A percentile compares a stretch with the other conserved stretches of the same genome.
Evolutionary conservation across 768 basidiomycete genomes (phyloP).

Genomic region (Lentinus brumalis): DNA sequence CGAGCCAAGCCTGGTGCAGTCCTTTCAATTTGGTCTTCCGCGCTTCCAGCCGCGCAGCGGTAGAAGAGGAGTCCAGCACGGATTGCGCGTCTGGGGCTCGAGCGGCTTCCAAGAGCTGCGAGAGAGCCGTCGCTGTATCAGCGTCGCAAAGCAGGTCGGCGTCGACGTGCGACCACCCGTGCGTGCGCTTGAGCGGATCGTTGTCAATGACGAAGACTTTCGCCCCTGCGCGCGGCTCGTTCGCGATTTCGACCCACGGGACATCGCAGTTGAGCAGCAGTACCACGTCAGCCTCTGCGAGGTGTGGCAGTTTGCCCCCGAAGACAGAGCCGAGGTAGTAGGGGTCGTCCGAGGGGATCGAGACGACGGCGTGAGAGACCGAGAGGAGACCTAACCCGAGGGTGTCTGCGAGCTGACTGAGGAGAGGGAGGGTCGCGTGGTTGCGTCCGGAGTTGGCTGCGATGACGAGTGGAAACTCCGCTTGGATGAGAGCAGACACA

Average conservation of each 20-base stretch:
- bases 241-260: constrained; percentile 60
- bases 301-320: constrained; percentile 45
- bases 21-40: constrained; percentile 6
- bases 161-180: constrained; percentile 53
- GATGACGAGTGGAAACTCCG: constrained; percentile 62
- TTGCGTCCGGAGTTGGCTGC: constrained; percentile 66
- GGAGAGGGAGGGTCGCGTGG: constrained; percentile 43
- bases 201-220: constrained; percentile 62
- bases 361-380: constrained; percentile 51
- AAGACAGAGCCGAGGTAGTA: constrained; percentile 55
- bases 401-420: constrained; percentile 49
- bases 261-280: constrained; percentile 67
- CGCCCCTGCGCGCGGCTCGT: constrained; percentile 42
- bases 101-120: constrained; percentile 46
- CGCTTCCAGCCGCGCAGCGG: background rate
- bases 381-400: constrained; percentile 59
- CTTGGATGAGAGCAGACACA: constrained; percentile 47
- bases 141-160: constrained; percentile 62
- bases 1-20: constrained; percentile 21
- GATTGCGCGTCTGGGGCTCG: constrained; percentile 3
- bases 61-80: background rate
- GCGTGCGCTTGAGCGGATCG: constrained; percentile 57
- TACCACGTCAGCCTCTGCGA: constrained; percentile 61
- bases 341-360: constrained; percentile 59
- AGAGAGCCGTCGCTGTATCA: constrained; percentile 53